phyloP scores from a whole-genome alignment of 2,329 filamentous ascomycete genomes.

The Verticillium isaacii region DNA sequence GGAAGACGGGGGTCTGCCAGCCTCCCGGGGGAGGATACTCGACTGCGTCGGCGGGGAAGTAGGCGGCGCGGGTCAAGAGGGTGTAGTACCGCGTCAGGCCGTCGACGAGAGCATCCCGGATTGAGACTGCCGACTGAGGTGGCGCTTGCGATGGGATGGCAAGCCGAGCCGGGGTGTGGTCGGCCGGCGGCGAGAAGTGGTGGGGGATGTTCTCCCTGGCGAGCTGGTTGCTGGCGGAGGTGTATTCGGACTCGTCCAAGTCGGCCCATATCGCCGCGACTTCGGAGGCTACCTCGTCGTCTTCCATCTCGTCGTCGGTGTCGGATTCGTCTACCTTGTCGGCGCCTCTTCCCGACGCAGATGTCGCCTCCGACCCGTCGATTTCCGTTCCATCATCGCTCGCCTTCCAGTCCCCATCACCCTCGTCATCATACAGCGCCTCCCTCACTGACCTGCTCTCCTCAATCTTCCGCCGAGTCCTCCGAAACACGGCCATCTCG shows the following conservation, averaged over 20 bases:
- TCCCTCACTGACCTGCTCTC: not conserved
- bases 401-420: not conserved
- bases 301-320: not conserved
- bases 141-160: not conserved
- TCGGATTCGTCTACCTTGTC: not conserved
- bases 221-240: not conserved
- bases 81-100: slow-evolving; percentile 2
- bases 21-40: not conserved
- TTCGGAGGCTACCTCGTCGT: not conserved
- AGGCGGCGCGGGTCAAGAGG: slow-evolving; percentile 1
- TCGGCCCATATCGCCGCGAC: not conserved
- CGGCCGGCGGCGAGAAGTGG: not conserved
- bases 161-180: not conserved
- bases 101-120: not conserved
- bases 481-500: not conserved
- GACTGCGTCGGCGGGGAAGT: not conserved
- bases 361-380: not conserved
- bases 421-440: not conserved
- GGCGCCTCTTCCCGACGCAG: too few relatives aligned
- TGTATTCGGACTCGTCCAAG: not conserved
- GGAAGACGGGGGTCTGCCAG: not conserved
- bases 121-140: not conserved
- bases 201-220: not conserved
- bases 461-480: not conserved
- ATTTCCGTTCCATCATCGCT: not conserved